A percentile compares a stretch with the other conserved stretches of the same genome.
phyloP scores from a whole-genome alignment of 345 rosid genomes.

The Melastoma malabathricum region DNA sequence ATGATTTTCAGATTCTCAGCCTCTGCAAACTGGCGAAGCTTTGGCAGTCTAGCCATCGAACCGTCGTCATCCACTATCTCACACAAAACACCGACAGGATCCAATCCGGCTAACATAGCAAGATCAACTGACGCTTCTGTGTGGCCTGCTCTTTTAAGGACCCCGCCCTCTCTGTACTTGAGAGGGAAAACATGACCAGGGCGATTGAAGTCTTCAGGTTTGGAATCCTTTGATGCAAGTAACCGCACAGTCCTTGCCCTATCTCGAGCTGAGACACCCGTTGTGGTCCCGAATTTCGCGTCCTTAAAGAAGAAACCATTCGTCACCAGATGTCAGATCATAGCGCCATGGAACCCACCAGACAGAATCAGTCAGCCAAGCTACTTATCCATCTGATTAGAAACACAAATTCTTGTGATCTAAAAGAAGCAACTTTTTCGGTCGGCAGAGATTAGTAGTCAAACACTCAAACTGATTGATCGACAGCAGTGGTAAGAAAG shows the following conservation, averaged over 20 bases:
- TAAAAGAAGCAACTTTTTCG: too few species aligned
- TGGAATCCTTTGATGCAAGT: conserved; percentile 65
- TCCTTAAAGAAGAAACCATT: conserved; percentile 29
- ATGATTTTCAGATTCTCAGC: conserved; percentile 54
- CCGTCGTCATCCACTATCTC: conserved; percentile 97
- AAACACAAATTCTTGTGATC: too few species aligned
- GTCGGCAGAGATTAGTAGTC: too few species aligned
- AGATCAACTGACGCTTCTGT: conserved; percentile 94
- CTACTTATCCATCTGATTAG: too few species aligned
- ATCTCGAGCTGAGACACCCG: conserved; percentile 86
- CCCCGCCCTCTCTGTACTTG: conserved; percentile 81
- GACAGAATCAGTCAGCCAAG: too few species aligned
- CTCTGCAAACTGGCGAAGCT: conserved; percentile 52
- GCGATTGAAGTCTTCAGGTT: conserved; percentile 66
- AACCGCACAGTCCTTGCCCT: conserved; percentile 61
- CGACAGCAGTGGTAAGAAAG: too few species aligned
- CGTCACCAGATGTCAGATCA: background rate
- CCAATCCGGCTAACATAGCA: conserved; percentile 63
- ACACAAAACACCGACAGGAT: conserved; percentile 66
- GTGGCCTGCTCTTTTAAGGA: conserved; percentile 92
- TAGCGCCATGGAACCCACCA: background rate
- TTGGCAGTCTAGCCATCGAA: conserved; percentile 93
- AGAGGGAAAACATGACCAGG: conserved; percentile 88
- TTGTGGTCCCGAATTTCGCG: conserved; percentile 61
- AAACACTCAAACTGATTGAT: too few species aligned